Conservation (phyloP, 1,139 yeast species). For the Sugiyamaella pinicola region DNA sequence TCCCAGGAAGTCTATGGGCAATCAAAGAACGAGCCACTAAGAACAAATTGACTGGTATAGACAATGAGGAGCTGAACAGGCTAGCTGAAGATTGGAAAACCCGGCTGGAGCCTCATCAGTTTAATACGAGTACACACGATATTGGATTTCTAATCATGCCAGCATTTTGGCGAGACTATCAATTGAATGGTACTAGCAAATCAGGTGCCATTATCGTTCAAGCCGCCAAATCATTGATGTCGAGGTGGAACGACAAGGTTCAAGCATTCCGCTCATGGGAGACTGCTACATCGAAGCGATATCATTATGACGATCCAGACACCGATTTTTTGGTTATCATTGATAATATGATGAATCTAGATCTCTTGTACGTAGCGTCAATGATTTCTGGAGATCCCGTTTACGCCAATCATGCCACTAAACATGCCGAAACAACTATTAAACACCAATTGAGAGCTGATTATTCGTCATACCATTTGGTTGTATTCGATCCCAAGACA, state of each 20-base stretch:
- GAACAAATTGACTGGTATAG: constrained; percentile 23
- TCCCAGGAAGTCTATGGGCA: constrained; percentile 38
- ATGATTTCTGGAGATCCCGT: constrained; percentile 36
- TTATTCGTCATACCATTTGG: constrained; percentile 38
- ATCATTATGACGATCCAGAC: constrained; percentile 24
- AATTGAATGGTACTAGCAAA: constrained; percentile 27
- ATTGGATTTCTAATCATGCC: constrained; percentile 40
- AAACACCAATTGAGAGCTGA: constrained; percentile 38
- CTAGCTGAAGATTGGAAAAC: constrained; percentile 31
- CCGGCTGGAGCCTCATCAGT: constrained; percentile 30
- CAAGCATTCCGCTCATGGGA: constrained; percentile 41
- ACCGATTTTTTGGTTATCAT: constrained; percentile 40
- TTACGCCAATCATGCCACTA: constrained; percentile 38
- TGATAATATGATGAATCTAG: constrained; percentile 43
- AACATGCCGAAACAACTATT: constrained; percentile 40
- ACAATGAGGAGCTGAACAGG: constrained; percentile 28
- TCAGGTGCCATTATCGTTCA: constrained; percentile 33
- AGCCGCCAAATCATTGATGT: constrained; percentile 39
- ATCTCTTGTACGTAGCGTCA: constrained; percentile 39
- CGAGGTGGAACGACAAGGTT: constrained; percentile 35
- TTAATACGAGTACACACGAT: constrained; percentile 40
- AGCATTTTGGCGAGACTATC: constrained; percentile 36
- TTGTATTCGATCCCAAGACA: constrained; percentile 34
- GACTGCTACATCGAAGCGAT: constrained; percentile 26
- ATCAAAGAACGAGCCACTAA: constrained; percentile 34